Base-by-base conservation (phyloP, 2,329 filamentous ascomycete genomes). In the Fragosphaeria purpurea region DNA sequence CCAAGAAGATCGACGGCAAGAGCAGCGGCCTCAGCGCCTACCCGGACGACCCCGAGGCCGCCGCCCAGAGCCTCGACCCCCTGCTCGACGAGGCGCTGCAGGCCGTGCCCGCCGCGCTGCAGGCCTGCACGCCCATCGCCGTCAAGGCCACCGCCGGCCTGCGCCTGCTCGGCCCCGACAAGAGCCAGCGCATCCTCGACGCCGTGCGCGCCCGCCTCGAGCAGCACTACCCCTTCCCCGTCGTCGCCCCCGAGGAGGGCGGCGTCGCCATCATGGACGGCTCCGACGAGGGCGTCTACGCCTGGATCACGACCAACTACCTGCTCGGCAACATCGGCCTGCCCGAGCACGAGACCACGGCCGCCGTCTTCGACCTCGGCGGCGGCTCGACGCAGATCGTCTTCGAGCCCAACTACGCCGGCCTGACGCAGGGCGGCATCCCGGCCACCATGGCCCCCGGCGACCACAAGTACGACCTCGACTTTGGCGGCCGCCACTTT, bases 301-400 rank as follows among this genome's bases (percentile, higher is more conserved):
- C 93, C 48, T 98, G 93, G 93, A 95, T 98, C 66, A 98, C 93
- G 6, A 93, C 89, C 58, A 98, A 98, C 76, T 98, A 98, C 69
- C 84, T 98, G 41, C 81, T 98, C 31, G 91, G 91, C 62, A 97
- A 97, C 73, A 97, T 98, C 67, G 93, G 93, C 53, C 86, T 87
- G 9, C 87, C 89, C 2, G 91, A 96, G 64, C 82, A 90, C 66
- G 88, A 80, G 56, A 86, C 88, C 47, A 97, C 93, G 2, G 94
- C 93, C 41, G 93, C 93, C 47, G 82, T 96, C 53, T 95, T 98
- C 62, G 93, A 98, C 65, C 84, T 98, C 46, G 93, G 93, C 56
- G 93, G 93, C 61, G 93, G 93, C 49, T 96, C 90, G 30, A 98
- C 94, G 11, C 93, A 98, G 72, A 96, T 98, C 63, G 94, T 98